Percentiles rank a stretch among this genome's conserved stretches.
Conservation (phyloP, 164 flowering plant species). For the Protea cynaroides region DNA sequence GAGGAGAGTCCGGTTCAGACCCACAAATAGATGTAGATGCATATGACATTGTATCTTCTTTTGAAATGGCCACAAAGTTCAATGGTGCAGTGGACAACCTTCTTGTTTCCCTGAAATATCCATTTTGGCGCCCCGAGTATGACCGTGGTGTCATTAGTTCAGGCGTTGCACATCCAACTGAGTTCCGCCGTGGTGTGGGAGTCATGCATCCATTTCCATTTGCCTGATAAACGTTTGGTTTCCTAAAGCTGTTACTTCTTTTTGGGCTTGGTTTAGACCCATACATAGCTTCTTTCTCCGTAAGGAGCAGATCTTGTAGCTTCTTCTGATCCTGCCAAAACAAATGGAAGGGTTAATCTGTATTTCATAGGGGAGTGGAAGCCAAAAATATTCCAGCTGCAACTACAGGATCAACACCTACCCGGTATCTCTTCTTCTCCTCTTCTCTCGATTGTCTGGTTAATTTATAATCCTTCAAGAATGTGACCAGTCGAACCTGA, state of each 20-base stretch:
- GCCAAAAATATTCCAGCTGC: background rate
- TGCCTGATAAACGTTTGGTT: constrained; percentile 52
- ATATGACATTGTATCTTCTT: constrained; percentile 79
- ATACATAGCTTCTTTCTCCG: constrained; percentile 79
- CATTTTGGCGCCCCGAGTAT: constrained; percentile 80
- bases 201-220: constrained; percentile 83
- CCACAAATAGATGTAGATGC: constrained; percentile 71
- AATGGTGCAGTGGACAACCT: constrained; percentile 73
- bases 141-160: constrained; percentile 80
- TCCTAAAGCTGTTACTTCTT: constrained; percentile 65
- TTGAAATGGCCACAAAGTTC: constrained; percentile 68
- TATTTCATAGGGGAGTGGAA: background rate
- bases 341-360: background rate
- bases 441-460: constrained; percentile 74
- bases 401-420: constrained; percentile 15
- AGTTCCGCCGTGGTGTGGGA: constrained; percentile 71
- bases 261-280: constrained; percentile 91
- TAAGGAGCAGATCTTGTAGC: constrained; percentile 72
- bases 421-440: constrained; percentile 69
- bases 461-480: constrained; percentile 75
- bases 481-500: constrained; percentile 64
- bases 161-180: constrained; percentile 55
- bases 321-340: constrained; percentile 81
- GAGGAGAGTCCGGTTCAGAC: constrained; percentile 84
- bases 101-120: constrained; percentile 75